These are phyloP conservation scores for Ganoderma sinense DNA, from an alignment of 1,284 basidiomycete species.

Conservation along the genomic window DNA sequence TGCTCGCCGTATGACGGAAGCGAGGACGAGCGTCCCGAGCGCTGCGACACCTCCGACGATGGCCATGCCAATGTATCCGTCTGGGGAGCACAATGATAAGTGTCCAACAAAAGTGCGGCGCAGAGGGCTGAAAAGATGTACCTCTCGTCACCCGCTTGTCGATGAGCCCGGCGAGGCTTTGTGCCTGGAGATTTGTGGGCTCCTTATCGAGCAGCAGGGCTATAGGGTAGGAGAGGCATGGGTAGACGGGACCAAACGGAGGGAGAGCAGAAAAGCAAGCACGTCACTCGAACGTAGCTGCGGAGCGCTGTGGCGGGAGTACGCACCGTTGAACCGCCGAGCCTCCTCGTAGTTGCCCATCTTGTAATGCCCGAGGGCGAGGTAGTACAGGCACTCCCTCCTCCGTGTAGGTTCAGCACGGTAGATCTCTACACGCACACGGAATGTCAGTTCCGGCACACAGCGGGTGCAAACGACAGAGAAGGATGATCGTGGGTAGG, in stretches of 20 bases:
- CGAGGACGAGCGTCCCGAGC: slow-evolving; percentile 83
- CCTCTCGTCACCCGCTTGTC: slow-evolving; percentile 90
- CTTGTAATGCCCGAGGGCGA: slow-evolving; percentile 97
- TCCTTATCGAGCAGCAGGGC: slow-evolving; percentile 92
- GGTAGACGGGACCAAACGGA: background rate
- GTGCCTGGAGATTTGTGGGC: slow-evolving; percentile 93
- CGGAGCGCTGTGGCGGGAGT: background rate
- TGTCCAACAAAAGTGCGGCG: background rate
- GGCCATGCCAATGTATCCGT: slow-evolving; percentile 95
- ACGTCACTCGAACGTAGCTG: background rate
- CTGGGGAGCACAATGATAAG: slow-evolving; percentile 45
- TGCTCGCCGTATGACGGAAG: slow-evolving; percentile 88
- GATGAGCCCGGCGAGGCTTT: slow-evolving; percentile 86
- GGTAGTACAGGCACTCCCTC: slow-evolving; percentile 97
- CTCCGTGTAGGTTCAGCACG: slow-evolving; percentile 87
- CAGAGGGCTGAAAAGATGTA: slow-evolving; percentile 44
- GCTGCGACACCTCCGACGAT: slow-evolving; percentile 91
- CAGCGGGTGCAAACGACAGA: background rate
- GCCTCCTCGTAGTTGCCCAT: slow-evolving; percentile 96
- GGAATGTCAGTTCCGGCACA: background rate
- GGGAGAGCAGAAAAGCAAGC: background rate
- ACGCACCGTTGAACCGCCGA: slow-evolving; percentile 90
- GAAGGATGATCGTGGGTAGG: background rate
- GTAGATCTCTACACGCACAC: slow-evolving; percentile 81
- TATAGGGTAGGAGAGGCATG: slow-evolving; percentile 49